phyloP scores from a whole-genome alignment of 2,329 filamentous ascomycete species.

The Alternaria arbusti region DNA sequence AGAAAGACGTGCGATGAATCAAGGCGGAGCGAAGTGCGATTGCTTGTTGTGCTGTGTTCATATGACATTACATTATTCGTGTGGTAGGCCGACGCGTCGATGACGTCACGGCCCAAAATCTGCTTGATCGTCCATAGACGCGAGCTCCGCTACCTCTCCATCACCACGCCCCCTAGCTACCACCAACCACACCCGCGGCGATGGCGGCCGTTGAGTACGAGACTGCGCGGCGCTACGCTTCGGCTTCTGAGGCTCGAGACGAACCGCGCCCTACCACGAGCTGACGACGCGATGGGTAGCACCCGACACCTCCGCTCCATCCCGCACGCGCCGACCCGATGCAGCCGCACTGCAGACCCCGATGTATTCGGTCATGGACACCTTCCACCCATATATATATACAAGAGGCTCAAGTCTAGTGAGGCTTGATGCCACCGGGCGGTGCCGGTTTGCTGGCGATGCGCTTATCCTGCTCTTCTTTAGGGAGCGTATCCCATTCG shows the following conservation, averaged over 20 bases:
- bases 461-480: slow-evolving; percentile 65
- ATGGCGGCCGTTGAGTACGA: not conserved
- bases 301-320: not conserved
- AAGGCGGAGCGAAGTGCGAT: not conserved
- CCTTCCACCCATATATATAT: not conserved
- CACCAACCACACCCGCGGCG: not conserved
- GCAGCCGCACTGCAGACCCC: not conserved
- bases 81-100: not conserved
- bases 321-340: not conserved
- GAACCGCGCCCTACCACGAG: not conserved
- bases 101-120: not conserved
- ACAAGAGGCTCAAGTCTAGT: not conserved
- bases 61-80: not conserved
- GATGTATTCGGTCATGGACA: not conserved
- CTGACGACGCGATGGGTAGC: not conserved
- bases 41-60: not conserved
- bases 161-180: not conserved
- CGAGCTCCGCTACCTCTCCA: not conserved
- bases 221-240: not conserved
- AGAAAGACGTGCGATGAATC: not conserved
- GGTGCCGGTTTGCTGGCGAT: slow-evolving; percentile 46
- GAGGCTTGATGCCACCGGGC: not conserved
- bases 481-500: slow-evolving; percentile 63
- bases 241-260: not conserved
- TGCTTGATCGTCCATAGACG: not conserved